These are phyloP conservation scores for Pleurotus pulmonarius DNA, from an alignment of 768 basidiomycete species.

Conservation along the genomic window DNA sequence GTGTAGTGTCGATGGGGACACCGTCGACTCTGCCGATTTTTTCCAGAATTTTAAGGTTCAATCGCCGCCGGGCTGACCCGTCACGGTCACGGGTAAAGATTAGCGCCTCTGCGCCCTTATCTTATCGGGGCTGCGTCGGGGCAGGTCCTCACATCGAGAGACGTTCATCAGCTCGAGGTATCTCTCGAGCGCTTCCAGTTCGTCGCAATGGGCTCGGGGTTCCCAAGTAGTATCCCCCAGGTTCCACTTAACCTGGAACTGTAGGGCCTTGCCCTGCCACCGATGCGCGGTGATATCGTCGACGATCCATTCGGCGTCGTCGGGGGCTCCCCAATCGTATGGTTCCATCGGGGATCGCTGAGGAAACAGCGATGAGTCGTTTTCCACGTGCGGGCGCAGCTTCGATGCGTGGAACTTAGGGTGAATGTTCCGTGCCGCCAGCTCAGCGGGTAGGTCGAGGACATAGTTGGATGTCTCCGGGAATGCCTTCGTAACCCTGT, in stretches of 20 bases:
- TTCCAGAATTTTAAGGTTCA: too few species aligned
- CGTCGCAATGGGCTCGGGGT: constrained; percentile 16
- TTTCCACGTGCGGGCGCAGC: constrained; percentile 22
- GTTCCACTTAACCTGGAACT: constrained; percentile 26
- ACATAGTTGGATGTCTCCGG: constrained; percentile 21
- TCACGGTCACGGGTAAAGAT: too few species aligned
- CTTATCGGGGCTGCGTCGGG: too few species aligned
- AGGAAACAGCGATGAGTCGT: constrained; percentile 32
- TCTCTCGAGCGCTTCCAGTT: constrained; percentile 23
- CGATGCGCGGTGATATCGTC: constrained; percentile 26
- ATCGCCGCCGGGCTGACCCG: too few species aligned
- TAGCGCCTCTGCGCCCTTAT: too few species aligned
- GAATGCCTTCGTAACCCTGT: constrained; percentile 16
- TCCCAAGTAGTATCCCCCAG: constrained; percentile 31
- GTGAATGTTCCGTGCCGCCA: constrained; percentile 23
- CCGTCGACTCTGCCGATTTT: too few species aligned
- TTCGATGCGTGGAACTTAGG: constrained; percentile 29
- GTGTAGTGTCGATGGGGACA: too few species aligned
- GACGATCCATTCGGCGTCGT: constrained; percentile 33
- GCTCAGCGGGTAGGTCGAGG: constrained; percentile 20
- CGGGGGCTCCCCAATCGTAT: constrained; percentile 30
- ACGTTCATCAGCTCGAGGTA: constrained; percentile 26
- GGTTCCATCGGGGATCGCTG: constrained; percentile 17
- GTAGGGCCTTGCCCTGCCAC: constrained; percentile 11
- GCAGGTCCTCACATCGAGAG: constrained; percentile 8